These are phyloP conservation scores for Ceratobasidium sp. DNA, from an alignment of 1,284 basidiomycete genomes.

Conservation along the genomic window DNA sequence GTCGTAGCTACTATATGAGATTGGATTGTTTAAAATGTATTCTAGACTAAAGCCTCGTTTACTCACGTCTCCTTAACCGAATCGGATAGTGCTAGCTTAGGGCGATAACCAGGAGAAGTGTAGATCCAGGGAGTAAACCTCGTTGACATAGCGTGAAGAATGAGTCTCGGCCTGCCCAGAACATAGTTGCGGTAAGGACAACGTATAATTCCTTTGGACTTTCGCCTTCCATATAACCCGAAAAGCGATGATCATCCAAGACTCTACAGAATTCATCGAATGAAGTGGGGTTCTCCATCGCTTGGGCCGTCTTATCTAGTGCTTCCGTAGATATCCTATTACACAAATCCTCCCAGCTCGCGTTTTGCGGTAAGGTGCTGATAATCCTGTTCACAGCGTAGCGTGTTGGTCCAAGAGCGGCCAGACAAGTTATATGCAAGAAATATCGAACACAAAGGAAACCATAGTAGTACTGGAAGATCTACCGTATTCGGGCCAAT, in stretches of 20 bases:
- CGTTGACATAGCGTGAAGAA: constrained; percentile 4
- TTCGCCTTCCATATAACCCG: not conserved
- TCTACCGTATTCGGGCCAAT: not conserved
- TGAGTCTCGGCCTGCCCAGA: not conserved
- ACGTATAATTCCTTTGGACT: no score
- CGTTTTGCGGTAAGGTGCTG: not conserved
- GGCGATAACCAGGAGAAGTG: not conserved
- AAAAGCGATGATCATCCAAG: not conserved
- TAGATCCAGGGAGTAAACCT: constrained; percentile 3
- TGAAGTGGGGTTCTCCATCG: not conserved
- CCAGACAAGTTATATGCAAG: not conserved
- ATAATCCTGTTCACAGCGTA: not conserved
- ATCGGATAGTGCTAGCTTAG: not conserved
- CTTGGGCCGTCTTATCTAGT: not conserved
- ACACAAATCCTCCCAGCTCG: not conserved
- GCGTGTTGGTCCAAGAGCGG: not conserved
- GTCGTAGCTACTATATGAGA: not conserved
- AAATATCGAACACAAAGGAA: not conserved
- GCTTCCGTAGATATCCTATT: not conserved
- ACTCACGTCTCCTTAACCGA: not conserved
- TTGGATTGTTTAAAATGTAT: not conserved
- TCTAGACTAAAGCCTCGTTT: not conserved
- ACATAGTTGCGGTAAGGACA: not conserved
- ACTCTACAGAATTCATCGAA: not conserved
- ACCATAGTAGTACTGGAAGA: constrained; percentile 3